Percentiles rank a stretch among this genome's conserved stretches.
These are phyloP conservation scores for Escallonia rubra DNA, from an alignment of 129 eudicot species.

Conservation along the genomic window DNA sequence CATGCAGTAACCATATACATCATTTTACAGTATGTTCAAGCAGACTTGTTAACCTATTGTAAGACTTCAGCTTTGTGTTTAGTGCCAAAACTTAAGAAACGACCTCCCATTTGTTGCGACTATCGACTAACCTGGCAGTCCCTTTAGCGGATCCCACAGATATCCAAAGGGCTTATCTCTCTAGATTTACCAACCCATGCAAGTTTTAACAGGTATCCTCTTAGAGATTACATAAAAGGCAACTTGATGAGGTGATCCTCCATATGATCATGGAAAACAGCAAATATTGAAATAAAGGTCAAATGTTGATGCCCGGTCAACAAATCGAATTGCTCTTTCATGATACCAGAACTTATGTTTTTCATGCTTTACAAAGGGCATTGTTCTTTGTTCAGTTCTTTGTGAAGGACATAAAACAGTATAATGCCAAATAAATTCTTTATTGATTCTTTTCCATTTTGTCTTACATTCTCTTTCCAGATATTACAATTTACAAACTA, in stretches of 20 bases:
- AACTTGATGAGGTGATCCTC: too few species aligned
- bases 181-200: too few species aligned
- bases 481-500: neutral
- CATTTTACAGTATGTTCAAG: neutral
- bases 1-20: too few species aligned
- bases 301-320: neutral
- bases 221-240: too few species aligned
- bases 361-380: too few species aligned
- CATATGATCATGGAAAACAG: neutral
- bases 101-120: too few species aligned
- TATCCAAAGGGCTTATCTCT: too few species aligned
- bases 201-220: too few species aligned
- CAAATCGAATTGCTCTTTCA: neutral
- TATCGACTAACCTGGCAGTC: too few species aligned
- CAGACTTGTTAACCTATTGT: neutral
- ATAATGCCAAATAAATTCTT: neutral
- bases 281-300: neutral
- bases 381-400: neutral
- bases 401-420: neutral
- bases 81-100: too few species aligned
- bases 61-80: too few species aligned
- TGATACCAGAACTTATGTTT: neutral
- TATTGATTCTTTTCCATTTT: neutral
- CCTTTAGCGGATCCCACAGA: too few species aligned
- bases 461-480: neutral